phyloP scores from a whole-genome alignment of 768 basidiomycete genomes.

The Boletus reticuloceps region DNA sequence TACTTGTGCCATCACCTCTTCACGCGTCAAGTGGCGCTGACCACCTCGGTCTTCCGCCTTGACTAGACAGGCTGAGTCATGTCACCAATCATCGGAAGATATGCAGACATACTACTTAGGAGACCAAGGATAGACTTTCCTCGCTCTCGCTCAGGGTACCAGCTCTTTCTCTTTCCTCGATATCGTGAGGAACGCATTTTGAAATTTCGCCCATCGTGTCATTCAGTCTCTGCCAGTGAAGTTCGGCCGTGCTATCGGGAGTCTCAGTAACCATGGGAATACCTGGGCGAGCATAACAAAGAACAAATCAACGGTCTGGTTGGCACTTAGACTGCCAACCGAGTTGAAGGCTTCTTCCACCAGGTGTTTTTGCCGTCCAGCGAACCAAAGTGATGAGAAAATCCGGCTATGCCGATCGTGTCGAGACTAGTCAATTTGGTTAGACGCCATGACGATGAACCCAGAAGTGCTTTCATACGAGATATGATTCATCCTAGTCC shows the following conservation, averaged over 20 bases:
- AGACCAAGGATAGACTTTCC: constrained; percentile 40
- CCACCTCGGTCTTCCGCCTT: constrained; percentile 33
- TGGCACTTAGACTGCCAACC: constrained; percentile 10
- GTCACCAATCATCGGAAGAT: not conserved
- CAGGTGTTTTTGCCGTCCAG: constrained; percentile 34
- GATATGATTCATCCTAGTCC: constrained; percentile 29
- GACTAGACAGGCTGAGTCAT: constrained; percentile 23
- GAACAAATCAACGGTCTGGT: constrained; percentile 1
- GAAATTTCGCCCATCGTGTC: constrained; percentile 34
- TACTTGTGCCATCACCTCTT: constrained; percentile 41
- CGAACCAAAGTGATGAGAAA: constrained; percentile 44
- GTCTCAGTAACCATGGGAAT: constrained; percentile 30
- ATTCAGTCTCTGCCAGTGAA: constrained; percentile 26
- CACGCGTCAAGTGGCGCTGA: constrained; percentile 34
- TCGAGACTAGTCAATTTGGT: constrained; percentile 34
- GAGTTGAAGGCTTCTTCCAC: constrained; percentile 28
- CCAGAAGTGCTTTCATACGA: constrained; percentile 29
- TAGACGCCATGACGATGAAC: not conserved
- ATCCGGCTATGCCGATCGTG: constrained; percentile 43
- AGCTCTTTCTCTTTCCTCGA: constrained; percentile 33
- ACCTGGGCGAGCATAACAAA: constrained; percentile 25
- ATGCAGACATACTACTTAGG: constrained; percentile 32
- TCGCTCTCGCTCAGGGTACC: constrained; percentile 26
- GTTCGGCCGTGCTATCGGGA: constrained; percentile 31
- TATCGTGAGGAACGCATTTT: constrained; percentile 29